Evolutionary conservation across 2,329 filamentous ascomycete species (phyloP).

Genomic region (Colletotrichum eremochloae): DNA sequence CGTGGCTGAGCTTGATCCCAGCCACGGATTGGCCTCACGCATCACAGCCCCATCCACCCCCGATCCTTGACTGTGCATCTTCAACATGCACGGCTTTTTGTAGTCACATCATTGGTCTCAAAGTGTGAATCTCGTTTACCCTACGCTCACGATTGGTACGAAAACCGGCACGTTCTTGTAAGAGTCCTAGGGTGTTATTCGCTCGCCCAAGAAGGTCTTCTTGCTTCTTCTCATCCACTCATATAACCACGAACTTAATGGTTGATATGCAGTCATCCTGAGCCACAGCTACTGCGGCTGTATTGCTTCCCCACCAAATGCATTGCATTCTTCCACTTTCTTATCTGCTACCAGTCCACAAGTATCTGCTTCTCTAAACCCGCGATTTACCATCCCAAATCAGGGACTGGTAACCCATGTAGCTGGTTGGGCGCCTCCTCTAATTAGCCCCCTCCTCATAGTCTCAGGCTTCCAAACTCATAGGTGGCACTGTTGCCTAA

Average conservation of each 20-base stretch:
- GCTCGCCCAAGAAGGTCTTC: not conserved
- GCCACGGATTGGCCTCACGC: conserved; percentile 19
- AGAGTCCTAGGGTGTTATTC: not conserved
- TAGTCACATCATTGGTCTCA: not conserved
- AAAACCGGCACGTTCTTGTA: not conserved
- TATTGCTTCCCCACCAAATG: not conserved
- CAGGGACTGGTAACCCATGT: not conserved
- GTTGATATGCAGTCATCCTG: conserved; percentile 7
- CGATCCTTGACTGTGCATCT: not conserved
- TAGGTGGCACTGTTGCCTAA: conserved; percentile 8
- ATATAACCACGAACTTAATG: not conserved
- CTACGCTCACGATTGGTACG: not conserved
- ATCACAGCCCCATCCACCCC: not conserved
- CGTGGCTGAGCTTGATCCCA: conserved; percentile 21
- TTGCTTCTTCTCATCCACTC: not conserved
- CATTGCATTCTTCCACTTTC: not conserved
- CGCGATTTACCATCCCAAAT: not conserved
- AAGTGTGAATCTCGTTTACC: not conserved
- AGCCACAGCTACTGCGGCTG: not conserved
- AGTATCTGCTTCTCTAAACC: not conserved
- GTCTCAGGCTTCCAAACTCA: not conserved
- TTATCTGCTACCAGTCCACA: not conserved
- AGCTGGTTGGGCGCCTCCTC: not conserved
- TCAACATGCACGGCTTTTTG: not conserved
- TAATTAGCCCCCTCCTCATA: not conserved